Evolutionary conservation across 345 rosid genomes (phyloP).

Genomic region (Mallotus nudiflorus): DNA sequence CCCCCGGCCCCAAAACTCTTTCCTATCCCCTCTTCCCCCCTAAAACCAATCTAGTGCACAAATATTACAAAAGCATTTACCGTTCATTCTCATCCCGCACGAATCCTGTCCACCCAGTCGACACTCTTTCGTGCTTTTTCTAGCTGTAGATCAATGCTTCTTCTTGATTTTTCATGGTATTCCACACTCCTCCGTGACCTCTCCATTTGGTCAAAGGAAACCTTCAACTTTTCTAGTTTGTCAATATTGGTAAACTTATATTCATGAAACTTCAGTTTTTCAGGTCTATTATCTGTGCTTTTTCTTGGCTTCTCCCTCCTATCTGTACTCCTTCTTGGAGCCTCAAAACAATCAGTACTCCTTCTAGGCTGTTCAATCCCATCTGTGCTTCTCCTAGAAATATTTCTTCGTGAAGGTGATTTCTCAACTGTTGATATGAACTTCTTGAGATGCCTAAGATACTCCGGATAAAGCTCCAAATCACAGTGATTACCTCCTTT

Average conservation of each 20-base stretch:
- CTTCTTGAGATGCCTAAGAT: slow-evolving; percentile 88
- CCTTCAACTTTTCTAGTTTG: slow-evolving; percentile 41
- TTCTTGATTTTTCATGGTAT: slow-evolving; percentile 70
- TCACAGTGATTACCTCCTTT: slow-evolving; percentile 91
- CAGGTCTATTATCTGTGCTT: slow-evolving; percentile 58
- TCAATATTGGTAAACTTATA: slow-evolving; percentile 48
- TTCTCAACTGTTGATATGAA: slow-evolving; percentile 78
- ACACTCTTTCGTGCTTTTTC: slow-evolving; percentile 85
- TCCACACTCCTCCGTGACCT: slow-evolving; percentile 93
- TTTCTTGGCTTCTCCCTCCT: slow-evolving; percentile 68
- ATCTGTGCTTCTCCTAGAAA: slow-evolving; percentile 69
- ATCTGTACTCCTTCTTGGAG: slow-evolving; percentile 70
- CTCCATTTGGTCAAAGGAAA: slow-evolving; percentile 73
- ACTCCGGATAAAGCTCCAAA: slow-evolving; percentile 79
- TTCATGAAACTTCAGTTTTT: slow-evolving; percentile 42
- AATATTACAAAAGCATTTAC: slow-evolving; percentile 22
- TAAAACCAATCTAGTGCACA: slow-evolving; percentile 15
- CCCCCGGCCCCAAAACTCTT: too few relatives aligned
- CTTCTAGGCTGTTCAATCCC: slow-evolving; percentile 50
- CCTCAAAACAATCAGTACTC: slow-evolving; percentile 64
- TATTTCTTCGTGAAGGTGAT: slow-evolving; percentile 58
- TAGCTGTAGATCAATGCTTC: slow-evolving; percentile 65
- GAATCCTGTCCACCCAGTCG: slow-evolving; percentile 41
- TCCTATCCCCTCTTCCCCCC: slow-evolving; percentile 1
- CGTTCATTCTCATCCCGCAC: background rate